Evolutionary conservation across 768 basidiomycete species (phyloP).

Genomic region (Cystoderma amianthinum): DNA sequence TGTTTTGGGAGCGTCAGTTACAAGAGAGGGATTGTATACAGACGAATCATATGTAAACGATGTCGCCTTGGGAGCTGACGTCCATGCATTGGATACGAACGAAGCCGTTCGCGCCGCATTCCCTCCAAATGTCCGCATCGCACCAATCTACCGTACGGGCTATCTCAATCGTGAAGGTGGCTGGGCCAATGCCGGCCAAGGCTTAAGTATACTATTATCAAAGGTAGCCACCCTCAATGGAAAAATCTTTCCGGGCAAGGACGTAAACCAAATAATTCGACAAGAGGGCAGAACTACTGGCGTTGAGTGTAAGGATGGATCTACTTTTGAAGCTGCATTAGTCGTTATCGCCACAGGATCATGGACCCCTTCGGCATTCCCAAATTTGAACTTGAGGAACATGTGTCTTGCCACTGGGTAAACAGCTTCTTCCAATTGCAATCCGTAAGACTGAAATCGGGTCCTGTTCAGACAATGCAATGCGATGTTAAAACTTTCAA

Average conservation of each 20-base stretch:
- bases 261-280: slow-evolving; percentile 41
- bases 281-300: slow-evolving; percentile 39
- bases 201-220: slow-evolving; percentile 44
- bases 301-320: slow-evolving; percentile 57
- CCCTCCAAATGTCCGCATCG: slow-evolving; percentile 29
- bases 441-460: slow-evolving; percentile 1
- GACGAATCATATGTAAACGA: slow-evolving; percentile 60
- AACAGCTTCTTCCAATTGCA: slow-evolving; percentile 10
- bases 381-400: slow-evolving; percentile 40
- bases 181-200: slow-evolving; percentile 78
- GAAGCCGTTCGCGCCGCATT: slow-evolving; percentile 41
- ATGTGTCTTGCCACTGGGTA: slow-evolving; percentile 79
- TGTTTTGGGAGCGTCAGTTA: slow-evolving; percentile 34
- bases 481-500: slow-evolving; percentile 69
- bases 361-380: slow-evolving; percentile 83
- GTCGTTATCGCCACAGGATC: slow-evolving; percentile 72
- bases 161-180: slow-evolving; percentile 77
- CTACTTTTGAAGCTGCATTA: slow-evolving; percentile 43
- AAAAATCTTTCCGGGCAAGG: slow-evolving; percentile 47
- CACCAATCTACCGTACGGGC: slow-evolving; percentile 33
- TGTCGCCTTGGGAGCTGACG: slow-evolving; percentile 41
- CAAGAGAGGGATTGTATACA: slow-evolving; percentile 30
- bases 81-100: slow-evolving; percentile 29
- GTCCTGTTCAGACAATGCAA: slow-evolving; percentile 58
- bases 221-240: slow-evolving; percentile 57